Evolutionary conservation across 2,329 filamentous ascomycete species (phyloP).

Genomic region (Exserohilum rostratum): DNA sequence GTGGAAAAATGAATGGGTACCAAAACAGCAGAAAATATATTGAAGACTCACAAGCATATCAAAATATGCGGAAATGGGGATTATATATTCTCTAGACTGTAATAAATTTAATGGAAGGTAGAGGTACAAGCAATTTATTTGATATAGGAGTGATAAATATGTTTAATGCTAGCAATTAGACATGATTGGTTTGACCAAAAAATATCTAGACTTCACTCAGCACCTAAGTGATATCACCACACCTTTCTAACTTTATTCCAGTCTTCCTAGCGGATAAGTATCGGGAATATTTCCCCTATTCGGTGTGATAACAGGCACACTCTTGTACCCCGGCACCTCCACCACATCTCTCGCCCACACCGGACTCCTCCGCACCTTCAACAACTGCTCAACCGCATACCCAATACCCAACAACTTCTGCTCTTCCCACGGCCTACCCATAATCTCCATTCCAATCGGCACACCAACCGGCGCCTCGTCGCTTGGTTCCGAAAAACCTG

Average conservation of each 20-base stretch:
- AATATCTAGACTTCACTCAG: background rate
- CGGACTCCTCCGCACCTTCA: slow-evolving; percentile 56
- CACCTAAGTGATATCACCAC: background rate
- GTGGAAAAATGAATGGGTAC: too few relatives aligned
- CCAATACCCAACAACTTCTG: slow-evolving; percentile 60
- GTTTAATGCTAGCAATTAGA: too few relatives aligned
- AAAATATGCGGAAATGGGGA: too few relatives aligned
- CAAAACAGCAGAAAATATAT: too few relatives aligned
- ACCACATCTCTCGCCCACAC: slow-evolving; percentile 52
- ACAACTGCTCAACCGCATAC: slow-evolving; percentile 56
- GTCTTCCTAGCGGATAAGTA: slow-evolving; percentile 57
- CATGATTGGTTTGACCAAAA: too few relatives aligned
- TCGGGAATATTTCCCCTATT: slow-evolving; percentile 50
- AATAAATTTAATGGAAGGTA: too few relatives aligned
- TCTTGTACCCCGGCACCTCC: slow-evolving; percentile 48
- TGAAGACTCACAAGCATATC: too few relatives aligned
- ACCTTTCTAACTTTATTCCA: slow-evolving; percentile 21
- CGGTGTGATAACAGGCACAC: slow-evolving; percentile 55
- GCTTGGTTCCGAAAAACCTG: slow-evolving; percentile 58
- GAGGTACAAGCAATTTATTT: too few relatives aligned
- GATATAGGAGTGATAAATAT: too few relatives aligned
- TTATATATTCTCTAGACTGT: too few relatives aligned
- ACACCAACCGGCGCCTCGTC: slow-evolving; percentile 62
- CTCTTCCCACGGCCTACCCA: slow-evolving; percentile 64
- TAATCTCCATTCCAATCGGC: slow-evolving; percentile 69